phyloP scores from a whole-genome alignment of 129 eudicot species.

The Flaveria brownii region DNA sequence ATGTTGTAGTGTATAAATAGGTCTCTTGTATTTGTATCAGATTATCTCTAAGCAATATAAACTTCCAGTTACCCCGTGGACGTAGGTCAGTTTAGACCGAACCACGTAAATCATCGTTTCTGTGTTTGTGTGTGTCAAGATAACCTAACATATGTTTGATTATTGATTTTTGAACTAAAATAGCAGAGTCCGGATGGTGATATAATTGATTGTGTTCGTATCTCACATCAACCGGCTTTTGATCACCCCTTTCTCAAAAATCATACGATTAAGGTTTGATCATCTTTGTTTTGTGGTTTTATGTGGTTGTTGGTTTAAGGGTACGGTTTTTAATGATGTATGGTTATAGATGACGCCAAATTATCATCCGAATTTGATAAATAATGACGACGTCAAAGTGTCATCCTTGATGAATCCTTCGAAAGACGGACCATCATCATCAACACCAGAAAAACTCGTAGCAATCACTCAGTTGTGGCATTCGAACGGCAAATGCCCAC shows the following conservation, averaged over 20 bases:
- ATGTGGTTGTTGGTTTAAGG: not conserved
- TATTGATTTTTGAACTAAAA: not conserved
- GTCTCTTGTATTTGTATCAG: too few relatives aligned
- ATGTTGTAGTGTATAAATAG: too few relatives aligned
- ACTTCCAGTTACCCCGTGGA: too few relatives aligned
- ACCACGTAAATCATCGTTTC: too few relatives aligned
- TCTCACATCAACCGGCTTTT: conserved; percentile 80
- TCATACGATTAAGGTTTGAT: conserved; percentile 64
- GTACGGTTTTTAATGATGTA: not conserved
- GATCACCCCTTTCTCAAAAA: conserved; percentile 80
- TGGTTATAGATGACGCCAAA: conserved; percentile 59
- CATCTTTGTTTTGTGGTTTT: not conserved
- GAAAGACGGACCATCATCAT: conserved; percentile 22
- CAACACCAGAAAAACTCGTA: conserved; percentile 11
- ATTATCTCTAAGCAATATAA: too few relatives aligned
- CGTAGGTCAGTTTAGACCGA: too few relatives aligned
- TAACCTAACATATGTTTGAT: not conserved
- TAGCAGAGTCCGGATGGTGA: conserved; percentile 82
- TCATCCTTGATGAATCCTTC: conserved; percentile 22
- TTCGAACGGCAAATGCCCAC: conserved; percentile 58
- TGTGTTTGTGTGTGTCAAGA: too few relatives aligned
- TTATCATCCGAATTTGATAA: conserved; percentile 72
- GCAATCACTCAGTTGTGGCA: conserved; percentile 72
- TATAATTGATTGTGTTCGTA: conserved; percentile 67
- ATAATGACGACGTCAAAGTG: conserved; percentile 44